Conservation (phyloP, 176 grass and related monocot genomes). For the Microstegium vimineum region DNA sequence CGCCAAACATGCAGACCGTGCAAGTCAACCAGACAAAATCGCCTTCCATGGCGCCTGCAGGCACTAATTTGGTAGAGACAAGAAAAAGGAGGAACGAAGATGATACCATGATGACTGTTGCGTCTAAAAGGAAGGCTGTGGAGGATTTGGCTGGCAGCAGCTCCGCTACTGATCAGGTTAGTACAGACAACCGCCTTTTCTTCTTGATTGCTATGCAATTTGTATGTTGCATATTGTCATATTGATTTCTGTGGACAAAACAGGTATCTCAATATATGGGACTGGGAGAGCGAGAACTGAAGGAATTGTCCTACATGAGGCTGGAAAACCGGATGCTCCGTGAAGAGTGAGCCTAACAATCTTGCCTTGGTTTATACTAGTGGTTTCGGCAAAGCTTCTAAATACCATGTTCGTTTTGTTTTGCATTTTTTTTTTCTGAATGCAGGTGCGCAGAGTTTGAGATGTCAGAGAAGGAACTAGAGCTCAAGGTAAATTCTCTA, state of each 20-base stretch:
- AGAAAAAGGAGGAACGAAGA: conserved; percentile 12
- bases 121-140: not conserved
- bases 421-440: not conserved
- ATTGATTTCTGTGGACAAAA: not conserved
- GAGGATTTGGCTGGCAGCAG: not conserved
- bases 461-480: conserved; percentile 16
- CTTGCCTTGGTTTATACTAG: not conserved
- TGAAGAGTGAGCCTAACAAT: conserved; percentile 27
- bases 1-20: not conserved
- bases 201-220: not conserved
- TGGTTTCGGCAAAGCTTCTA: no score
- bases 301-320: conserved; percentile 17
- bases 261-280: conserved; percentile 6
- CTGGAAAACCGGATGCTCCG: conserved; percentile 22
- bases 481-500: conserved; percentile 27
- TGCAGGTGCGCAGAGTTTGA: conserved; percentile 27
- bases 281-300: conserved; percentile 3
- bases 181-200: not conserved
- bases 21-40: not conserved
- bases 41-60: not conserved
- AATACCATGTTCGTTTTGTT: no score
- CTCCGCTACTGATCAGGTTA: conserved; percentile 8
- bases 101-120: not conserved
- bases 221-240: no score
- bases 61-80: not conserved